Base-by-base conservation (phyloP, 805 yeast species). In the Myxozyma kluyveri region DNA sequence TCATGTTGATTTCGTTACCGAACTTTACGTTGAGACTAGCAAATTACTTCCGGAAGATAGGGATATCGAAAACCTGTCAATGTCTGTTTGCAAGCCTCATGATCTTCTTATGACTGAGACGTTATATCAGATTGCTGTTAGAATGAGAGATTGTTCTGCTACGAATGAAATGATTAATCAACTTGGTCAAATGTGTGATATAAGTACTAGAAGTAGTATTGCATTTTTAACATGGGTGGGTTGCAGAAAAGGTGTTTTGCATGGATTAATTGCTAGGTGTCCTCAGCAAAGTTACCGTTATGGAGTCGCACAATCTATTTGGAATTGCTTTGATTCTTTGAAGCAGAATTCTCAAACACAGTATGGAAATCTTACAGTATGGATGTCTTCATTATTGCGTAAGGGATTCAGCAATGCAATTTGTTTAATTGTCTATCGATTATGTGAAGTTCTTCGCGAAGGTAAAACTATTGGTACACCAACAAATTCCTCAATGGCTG, bases 161-260 rank as follows among this genome's bases (percentile, higher is more conserved):
- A 49, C 50, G 9, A 39, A 39, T 12, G 27, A 27, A 36, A 52
- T 32, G 44, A 9, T 54, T 6, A n/a, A 14, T 2, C 6, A 27
- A 9, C 37, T 54, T 26, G 45, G 47, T 21, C 17, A 38, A 29
- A 31, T 38, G 19, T 42, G 49, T 33, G n/a, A 14, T 18, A 23
- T 17, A 18, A 23, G 44, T 17, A 31, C 19, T 3, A 39, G 48
- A 17, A 17, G 32, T 32, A 39, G 49, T 22, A 26, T 42, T 10
- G 54, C 50, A 14, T 47, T 54, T 37, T 19, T 54, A 18, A 29
- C 45, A 17, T 54, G 58, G 58, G 36, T 54, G 7, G 39, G 48
- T 2, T 38, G 29, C 12, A 22, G 29, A 12, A 47, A 47, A 3
- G 12, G 19, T 7, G 46, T 46, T 19, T 32, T 33, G 5, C 21